Evolutionary conservation across 2,329 filamentous ascomycete species (phyloP).

Genomic region (Claviceps paspali): DNA sequence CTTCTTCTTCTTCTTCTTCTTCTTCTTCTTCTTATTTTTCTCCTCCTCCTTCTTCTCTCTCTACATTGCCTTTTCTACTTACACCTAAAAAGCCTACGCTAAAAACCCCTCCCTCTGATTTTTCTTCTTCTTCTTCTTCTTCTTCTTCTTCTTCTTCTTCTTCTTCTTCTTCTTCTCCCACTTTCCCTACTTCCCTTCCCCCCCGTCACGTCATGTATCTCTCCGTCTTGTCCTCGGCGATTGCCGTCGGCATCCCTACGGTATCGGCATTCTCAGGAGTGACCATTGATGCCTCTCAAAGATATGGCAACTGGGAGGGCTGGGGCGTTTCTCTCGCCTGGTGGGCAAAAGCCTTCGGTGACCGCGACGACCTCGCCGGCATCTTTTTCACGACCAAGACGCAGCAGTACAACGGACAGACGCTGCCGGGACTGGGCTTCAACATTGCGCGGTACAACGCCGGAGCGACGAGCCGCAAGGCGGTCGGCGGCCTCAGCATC

Average conservation of each 20-base stretch:
- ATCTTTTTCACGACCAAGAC: slow-evolving; percentile 24
- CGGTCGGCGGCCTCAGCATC: slow-evolving; percentile 18
- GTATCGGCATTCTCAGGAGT: neutral
- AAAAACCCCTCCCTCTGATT: no score
- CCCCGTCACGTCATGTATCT: no score
- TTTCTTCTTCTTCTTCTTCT: no score
- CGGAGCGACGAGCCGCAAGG: slow-evolving; percentile 23
- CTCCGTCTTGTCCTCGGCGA: neutral
- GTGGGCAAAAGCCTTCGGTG: slow-evolving; percentile 27
- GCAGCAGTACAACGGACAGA: slow-evolving; percentile 14
- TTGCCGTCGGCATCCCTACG: neutral
- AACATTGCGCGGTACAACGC: slow-evolving; percentile 29
- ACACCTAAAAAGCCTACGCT: no score
- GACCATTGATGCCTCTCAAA: slow-evolving; percentile 8
- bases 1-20: no score
- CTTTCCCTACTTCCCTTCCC: no score
- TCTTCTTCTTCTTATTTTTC: no score
- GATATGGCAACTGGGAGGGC: slow-evolving; percentile 27
- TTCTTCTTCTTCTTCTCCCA: no score
- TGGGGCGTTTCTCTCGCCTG: slow-evolving; percentile 28
- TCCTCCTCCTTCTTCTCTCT: no score
- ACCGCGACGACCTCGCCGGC: slow-evolving; percentile 24
- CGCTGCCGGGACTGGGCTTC: slow-evolving; percentile 24
- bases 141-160: no score
- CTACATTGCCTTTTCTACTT: no score